These are phyloP conservation scores for Streptanthus diversifolius DNA, from an alignment of 345 rosid genomes.

Conservation along the genomic window DNA sequence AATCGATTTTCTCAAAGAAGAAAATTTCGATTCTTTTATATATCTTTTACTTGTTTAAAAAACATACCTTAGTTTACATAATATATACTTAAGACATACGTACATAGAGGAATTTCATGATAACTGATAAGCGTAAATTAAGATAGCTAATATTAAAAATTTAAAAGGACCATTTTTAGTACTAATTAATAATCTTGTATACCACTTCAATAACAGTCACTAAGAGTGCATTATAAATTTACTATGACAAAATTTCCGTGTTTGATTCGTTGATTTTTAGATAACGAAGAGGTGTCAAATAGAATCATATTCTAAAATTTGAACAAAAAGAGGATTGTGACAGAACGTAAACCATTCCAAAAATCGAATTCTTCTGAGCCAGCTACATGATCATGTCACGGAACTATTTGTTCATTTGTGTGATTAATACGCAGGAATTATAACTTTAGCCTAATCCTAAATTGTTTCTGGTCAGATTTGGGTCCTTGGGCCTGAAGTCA, in stretches of 20 bases:
- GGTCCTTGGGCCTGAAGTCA: neutral
- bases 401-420: neutral
- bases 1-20: too few species aligned
- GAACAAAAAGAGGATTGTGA: too few species aligned
- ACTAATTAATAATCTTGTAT: neutral
- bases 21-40: too few species aligned
- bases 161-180: neutral
- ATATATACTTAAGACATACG: neutral
- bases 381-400: neutral
- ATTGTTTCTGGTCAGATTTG: neutral
- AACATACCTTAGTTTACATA: neutral
- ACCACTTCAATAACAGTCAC: neutral
- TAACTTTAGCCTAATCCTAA: neutral
- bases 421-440: neutral
- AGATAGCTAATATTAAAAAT: neutral
- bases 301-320: too few species aligned
- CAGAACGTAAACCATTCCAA: too few species aligned
- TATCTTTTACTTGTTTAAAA: neutral
- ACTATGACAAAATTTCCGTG: too few species aligned
- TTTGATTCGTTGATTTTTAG: too few species aligned
- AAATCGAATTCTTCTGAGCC: too few species aligned
- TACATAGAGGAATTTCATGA: neutral
- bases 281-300: too few species aligned
- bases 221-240: too few species aligned
- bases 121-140: neutral